Conservation (phyloP, 176 grass and related monocot species). For the Rhynchospora pubera region DNA sequence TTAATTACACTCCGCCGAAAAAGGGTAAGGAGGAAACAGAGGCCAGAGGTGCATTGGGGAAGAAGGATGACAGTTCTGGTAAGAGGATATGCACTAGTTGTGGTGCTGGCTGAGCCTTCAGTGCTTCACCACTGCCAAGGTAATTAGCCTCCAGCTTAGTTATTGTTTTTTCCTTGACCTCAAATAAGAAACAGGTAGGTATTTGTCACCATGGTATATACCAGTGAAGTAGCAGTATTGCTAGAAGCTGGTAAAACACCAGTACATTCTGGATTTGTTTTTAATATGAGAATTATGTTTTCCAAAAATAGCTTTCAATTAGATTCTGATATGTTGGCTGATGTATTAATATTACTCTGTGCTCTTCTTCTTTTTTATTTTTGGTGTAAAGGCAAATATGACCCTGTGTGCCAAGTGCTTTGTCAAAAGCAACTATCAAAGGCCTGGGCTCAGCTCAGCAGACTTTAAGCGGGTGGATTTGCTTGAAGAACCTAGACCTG, state of each 20-base stretch:
- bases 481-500: conserved; percentile 65
- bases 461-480: conserved; percentile 88
- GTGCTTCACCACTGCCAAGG: conserved; percentile 81
- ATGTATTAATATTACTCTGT: neutral
- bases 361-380: conserved; percentile 13
- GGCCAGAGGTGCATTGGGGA: conserved; percentile 37
- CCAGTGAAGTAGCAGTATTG: neutral
- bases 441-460: conserved; percentile 70
- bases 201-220: neutral
- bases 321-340: conserved; percentile 11
- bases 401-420: conserved; percentile 81
- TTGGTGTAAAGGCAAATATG: conserved; percentile 64
- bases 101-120: conserved; percentile 57
- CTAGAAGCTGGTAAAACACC: neutral
- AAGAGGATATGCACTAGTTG: conserved; percentile 54
- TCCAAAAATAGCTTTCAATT: neutral
- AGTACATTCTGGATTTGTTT: neutral
- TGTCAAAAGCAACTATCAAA: conserved; percentile 58
- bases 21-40: conserved; percentile 31
- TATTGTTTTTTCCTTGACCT: neutral
- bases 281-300: neutral
- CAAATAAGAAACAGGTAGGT: neutral
- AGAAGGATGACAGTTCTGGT: conserved; percentile 26
- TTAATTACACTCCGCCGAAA: conserved; percentile 54
- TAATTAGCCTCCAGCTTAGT: neutral